A percentile compares a stretch with the other conserved stretches of the same genome.
These are phyloP conservation scores for Saccharomyces cerevisiae DNA, from an alignment of 805 yeast species.

Conservation along the genomic window DNA sequence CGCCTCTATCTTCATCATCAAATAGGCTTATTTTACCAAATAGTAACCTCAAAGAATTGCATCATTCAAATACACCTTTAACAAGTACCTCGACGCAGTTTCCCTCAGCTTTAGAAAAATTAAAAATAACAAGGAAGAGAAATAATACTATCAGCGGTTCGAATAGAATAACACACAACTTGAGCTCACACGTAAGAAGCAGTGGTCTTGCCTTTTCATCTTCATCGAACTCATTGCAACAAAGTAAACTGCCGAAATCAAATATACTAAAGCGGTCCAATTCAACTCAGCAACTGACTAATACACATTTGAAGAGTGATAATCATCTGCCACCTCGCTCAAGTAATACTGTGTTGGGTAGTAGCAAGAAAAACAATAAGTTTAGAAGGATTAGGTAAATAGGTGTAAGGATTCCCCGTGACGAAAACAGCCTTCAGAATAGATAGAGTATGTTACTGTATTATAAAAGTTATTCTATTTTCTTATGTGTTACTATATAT, in stretches of 20 bases:
- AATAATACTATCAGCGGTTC: constrained; percentile 14
- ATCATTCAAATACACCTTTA: background rate
- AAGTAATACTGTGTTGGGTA: background rate
- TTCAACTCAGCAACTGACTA: background rate
- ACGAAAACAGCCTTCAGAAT: background rate
- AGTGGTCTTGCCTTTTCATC: constrained; percentile 5
- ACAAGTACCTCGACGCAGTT: constrained; percentile 5
- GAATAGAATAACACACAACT: constrained; percentile 13
- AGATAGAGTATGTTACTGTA: background rate
- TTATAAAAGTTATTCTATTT: background rate
- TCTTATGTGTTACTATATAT: background rate
- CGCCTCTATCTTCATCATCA: background rate
- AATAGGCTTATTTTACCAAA: background rate
- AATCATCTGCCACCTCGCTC: constrained; percentile 1
- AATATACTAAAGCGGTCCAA: background rate
- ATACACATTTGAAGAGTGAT: constrained; percentile 6
- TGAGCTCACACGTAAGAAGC: constrained; percentile 17
- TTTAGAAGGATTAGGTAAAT: constrained; percentile 5
- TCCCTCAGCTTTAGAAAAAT: constrained; percentile 20
- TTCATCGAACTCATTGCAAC: background rate
- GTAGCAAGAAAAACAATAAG: constrained; percentile 3
- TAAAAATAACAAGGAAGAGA: constrained; percentile 17
- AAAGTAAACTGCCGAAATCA: background rate
- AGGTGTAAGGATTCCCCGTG: background rate
- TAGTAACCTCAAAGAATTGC: background rate